These are phyloP conservation scores for Floccularia luteovirens DNA, from an alignment of 768 basidiomycete genomes.

Conservation along the genomic window DNA sequence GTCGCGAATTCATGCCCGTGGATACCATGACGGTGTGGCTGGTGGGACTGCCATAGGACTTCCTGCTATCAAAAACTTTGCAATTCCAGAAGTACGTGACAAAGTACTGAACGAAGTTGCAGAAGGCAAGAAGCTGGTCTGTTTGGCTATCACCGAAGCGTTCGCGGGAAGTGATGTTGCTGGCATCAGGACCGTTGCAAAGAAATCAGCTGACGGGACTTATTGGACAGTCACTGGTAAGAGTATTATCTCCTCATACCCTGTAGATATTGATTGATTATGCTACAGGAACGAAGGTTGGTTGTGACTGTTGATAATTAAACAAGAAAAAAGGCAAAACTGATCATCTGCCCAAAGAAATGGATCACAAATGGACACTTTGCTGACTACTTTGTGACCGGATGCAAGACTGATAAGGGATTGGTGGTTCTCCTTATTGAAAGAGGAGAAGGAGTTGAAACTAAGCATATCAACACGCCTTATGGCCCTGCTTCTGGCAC, in stretches of 20 bases:
- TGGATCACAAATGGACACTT: slow-evolving; percentile 81
- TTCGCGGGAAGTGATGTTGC: slow-evolving; percentile 75
- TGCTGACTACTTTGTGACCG: slow-evolving; percentile 63
- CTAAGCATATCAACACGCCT: slow-evolving; percentile 69
- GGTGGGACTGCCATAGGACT: slow-evolving; percentile 45
- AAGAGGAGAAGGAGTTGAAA: slow-evolving; percentile 51
- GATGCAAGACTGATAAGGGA: slow-evolving; percentile 46
- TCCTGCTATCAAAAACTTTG: slow-evolving; percentile 78
- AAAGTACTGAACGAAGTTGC: slow-evolving; percentile 52
- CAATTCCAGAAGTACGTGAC: slow-evolving; percentile 52
- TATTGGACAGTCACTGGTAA: slow-evolving; percentile 85
- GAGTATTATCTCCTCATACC: slow-evolving; percentile 15
- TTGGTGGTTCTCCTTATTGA: slow-evolving; percentile 20
- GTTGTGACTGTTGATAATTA: slow-evolving; percentile 15
- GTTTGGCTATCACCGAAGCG: slow-evolving; percentile 80
- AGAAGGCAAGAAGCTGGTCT: slow-evolving; percentile 61
- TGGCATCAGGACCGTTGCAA: slow-evolving; percentile 66
- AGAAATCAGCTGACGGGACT: slow-evolving; percentile 60
- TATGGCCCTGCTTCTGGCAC: slow-evolving; percentile 85
- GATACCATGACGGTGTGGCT: slow-evolving; percentile 69
- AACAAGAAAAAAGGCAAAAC: not conserved
- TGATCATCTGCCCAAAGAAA: slow-evolving; percentile 25
- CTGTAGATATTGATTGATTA: not conserved
- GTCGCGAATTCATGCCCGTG: slow-evolving; percentile 61
- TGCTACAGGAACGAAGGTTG: slow-evolving; percentile 40